Base-by-base conservation (phyloP, 31 red algal species). In the Porphyra umbilicalis region DNA sequence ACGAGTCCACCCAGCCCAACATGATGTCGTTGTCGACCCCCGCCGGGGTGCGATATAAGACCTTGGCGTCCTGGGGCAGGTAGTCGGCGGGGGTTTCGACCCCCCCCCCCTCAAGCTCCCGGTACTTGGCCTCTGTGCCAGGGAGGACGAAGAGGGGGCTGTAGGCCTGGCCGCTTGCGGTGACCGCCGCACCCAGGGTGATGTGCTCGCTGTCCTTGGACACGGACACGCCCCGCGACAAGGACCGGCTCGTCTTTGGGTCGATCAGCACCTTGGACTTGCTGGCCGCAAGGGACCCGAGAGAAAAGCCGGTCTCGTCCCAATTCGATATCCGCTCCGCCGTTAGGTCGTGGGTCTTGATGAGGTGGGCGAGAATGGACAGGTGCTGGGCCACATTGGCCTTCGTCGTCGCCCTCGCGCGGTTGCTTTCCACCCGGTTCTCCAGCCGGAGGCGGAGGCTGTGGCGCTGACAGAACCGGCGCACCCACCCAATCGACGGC, bases 281-380 rank as follows among this genome's bases (percentile, higher is more conserved):
- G 20, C n/a, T 44, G 34, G 25, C 34, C 29, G 81, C 35, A 39
- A 84, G 77, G 78, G 80, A 80, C 15, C 76, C 85, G 29, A 81
- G 85, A 36, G 85, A 81, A 32, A 83, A 81, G 15, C 90, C 85
- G 13, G 68, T 39, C 79, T 87, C 85, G 37, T 92, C 90, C 2
- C 83, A 76, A 85, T 92, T 92, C 35, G 80, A 83, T 18, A 88
- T 81, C 1, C 76, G 16, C 29, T 6, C 32, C 10, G 85, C 31
- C 46, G 71, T 71, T 33, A 92, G 76, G 29, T 67, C 25, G 37
- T 87, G 76, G 30, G 86, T 82, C 35, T 83, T 32, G 25, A 87
- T 79, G 34, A 88, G 15, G 20, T 87, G 82, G 0, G 44, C 34
- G 18, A 92, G 34, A 16, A 79, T 81, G 8, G 80, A 76, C 33